phyloP scores from a whole-genome alignment of 2,329 filamentous ascomycete species.

The Pseudogymnoascus sp. region DNA sequence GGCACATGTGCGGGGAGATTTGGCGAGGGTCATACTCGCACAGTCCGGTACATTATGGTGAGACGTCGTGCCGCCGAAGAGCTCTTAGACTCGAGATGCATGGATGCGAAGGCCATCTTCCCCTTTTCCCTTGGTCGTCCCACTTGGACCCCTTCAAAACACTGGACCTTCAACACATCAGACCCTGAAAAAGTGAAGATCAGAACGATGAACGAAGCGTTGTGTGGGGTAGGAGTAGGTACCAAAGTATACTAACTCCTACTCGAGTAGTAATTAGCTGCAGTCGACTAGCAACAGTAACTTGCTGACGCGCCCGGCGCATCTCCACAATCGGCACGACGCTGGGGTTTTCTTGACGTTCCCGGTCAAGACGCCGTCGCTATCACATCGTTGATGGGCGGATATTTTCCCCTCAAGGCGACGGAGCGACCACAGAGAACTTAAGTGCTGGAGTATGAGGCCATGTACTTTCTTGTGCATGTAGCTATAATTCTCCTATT shows the following conservation, averaged over 20 bases:
- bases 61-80: background rate
- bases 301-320: background rate
- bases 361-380: background rate
- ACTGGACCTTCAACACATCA: background rate
- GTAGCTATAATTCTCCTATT: background rate
- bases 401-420: background rate
- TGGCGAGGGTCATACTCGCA: constrained; percentile 36
- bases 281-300: background rate
- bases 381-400: background rate
- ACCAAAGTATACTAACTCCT: background rate
- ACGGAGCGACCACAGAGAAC: background rate
- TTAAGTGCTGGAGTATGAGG: background rate
- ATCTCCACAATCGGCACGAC: background rate
- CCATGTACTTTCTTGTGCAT: background rate
- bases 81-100: background rate
- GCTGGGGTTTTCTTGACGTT: background rate
- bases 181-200: background rate
- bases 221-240: background rate
- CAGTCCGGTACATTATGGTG: constrained; percentile 13
- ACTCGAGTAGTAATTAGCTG: background rate
- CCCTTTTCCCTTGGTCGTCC: background rate
- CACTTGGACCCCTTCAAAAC: background rate
- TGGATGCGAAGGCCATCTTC: background rate
- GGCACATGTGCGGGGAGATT: constrained; percentile 25
- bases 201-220: background rate